Evolutionary conservation across 139 green algal species (phyloP).

Genomic region (Chlorella sp.): DNA sequence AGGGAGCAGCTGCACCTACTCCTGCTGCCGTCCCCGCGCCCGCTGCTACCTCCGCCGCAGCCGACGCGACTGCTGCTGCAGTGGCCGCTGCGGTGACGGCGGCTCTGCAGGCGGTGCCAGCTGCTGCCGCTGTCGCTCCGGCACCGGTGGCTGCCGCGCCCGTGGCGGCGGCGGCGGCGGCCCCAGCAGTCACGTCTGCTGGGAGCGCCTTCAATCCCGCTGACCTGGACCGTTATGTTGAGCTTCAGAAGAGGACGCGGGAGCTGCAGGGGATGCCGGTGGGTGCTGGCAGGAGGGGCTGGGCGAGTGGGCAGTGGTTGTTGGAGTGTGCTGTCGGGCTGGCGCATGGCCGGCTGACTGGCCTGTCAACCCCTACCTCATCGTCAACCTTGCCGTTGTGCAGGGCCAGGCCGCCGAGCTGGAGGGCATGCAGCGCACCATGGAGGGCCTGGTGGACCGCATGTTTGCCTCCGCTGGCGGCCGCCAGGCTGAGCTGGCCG

Average conservation of each 20-base stretch:
- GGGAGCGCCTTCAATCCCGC: neutral
- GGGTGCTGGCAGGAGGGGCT: neutral
- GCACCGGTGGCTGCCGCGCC: neutral
- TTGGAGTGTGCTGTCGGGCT: too few species aligned
- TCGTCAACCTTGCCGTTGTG: neutral
- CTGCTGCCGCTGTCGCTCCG: neutral
- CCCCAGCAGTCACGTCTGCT: neutral
- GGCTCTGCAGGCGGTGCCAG: neutral
- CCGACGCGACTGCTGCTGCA: neutral
- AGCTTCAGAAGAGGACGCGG: slow-evolving; percentile 5
- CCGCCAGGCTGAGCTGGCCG: neutral
- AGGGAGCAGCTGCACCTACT: neutral
- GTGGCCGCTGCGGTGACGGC: neutral
- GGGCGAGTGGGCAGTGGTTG: neutral
- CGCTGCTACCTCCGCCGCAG: too few species aligned
- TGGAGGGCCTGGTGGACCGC: slow-evolving; percentile 2
- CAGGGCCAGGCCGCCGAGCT: neutral
- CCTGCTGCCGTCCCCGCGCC: neutral
- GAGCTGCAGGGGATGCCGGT: slow-evolving; percentile 15
- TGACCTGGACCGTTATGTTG: neutral
- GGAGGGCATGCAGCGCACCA: neutral
- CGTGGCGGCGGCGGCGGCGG: neutral
- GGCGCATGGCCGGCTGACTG: too few species aligned
- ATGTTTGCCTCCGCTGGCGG: slow-evolving; percentile 10
- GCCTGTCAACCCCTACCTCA: too few species aligned